Evolutionary conservation across 768 basidiomycete genomes (phyloP).

Genomic region (Hebeloma cylindrosporum): DNA sequence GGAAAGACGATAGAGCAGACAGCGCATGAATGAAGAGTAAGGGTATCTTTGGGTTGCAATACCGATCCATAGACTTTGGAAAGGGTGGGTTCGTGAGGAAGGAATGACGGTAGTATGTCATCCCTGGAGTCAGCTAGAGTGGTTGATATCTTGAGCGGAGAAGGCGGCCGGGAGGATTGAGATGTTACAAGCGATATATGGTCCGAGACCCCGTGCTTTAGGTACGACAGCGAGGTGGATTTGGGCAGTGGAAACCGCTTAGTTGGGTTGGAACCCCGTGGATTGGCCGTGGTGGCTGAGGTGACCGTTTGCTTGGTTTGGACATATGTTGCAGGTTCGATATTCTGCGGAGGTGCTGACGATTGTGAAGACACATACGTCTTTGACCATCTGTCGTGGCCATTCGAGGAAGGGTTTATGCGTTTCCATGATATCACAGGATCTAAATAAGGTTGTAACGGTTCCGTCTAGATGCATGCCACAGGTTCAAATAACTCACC

Average conservation of each 20-base stretch:
- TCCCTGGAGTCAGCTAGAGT: slow-evolving; percentile 53
- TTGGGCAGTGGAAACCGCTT: slow-evolving; percentile 54
- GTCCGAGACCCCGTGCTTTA: slow-evolving; percentile 52
- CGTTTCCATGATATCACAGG: slow-evolving; percentile 70
- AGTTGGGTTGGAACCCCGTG: slow-evolving; percentile 18
- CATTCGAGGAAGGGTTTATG: slow-evolving; percentile 36
- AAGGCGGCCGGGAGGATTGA: slow-evolving; percentile 44
- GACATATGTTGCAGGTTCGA: slow-evolving; percentile 9
- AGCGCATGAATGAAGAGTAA: slow-evolving; percentile 68
- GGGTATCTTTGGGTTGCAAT: slow-evolving; percentile 72
- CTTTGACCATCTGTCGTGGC: slow-evolving; percentile 75
- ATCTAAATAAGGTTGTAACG: slow-evolving; percentile 38
- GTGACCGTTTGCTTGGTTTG: slow-evolving; percentile 8
- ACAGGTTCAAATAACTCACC: slow-evolving; percentile 47
- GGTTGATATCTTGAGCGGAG: slow-evolving; percentile 56
- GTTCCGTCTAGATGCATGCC: not conserved
- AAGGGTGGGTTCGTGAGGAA: slow-evolving; percentile 53
- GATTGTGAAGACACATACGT: slow-evolving; percentile 66
- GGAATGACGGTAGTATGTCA: slow-evolving; percentile 60
- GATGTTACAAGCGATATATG: slow-evolving; percentile 57
- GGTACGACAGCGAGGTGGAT: slow-evolving; percentile 29
- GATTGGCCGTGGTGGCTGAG: not conserved
- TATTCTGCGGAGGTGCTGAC: slow-evolving; percentile 37
- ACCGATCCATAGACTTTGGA: slow-evolving; percentile 87
- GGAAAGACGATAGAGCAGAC: slow-evolving; percentile 64